A percentile compares a stretch with the other conserved stretches of the same genome.
phyloP scores from a whole-genome alignment of 225 moss, liverwort and hornwort species.

The Ulota crispa region DNA sequence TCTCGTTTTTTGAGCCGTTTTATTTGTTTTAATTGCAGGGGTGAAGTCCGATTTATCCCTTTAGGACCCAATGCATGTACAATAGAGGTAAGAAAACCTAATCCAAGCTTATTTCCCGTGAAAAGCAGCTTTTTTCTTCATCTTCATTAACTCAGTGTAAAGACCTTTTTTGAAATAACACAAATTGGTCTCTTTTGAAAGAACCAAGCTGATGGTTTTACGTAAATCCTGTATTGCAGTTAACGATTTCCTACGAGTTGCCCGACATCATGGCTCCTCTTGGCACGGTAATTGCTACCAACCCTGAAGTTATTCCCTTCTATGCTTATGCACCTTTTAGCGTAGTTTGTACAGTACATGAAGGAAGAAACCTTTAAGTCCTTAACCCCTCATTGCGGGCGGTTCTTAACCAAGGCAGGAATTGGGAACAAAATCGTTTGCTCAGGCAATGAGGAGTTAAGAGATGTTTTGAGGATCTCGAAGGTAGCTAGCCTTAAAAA shows the following conservation, averaged over 20 bases:
- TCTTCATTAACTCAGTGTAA: background rate
- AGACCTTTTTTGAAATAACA: background rate
- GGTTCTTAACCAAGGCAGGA: too few relatives aligned
- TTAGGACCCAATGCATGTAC: constrained; percentile 40
- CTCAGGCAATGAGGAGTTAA: too few relatives aligned
- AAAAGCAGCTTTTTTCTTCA: background rate
- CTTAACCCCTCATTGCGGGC: too few relatives aligned
- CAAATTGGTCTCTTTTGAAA: background rate
- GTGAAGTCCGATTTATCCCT: constrained; percentile 44
- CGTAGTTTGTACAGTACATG: too few relatives aligned
- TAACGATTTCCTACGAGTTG: constrained; percentile 51
- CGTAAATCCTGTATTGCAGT: constrained; percentile 20
- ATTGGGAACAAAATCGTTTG: too few relatives aligned
- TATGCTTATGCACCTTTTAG: background rate
- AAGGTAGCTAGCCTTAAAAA: too few relatives aligned
- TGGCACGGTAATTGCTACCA: constrained; percentile 31
- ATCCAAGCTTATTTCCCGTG: background rate
- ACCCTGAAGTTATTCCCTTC: background rate
- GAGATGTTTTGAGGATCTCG: too few relatives aligned
- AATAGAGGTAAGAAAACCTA: constrained; percentile 38
- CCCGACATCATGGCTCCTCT: constrained; percentile 49
- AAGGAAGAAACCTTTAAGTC: too few relatives aligned
- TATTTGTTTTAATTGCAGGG: constrained; percentile 18
- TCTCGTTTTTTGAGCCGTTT: background rate
- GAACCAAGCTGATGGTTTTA: background rate